These are phyloP conservation scores for Neltuma alba DNA, from an alignment of 306 rosid species.

Conservation along the genomic window DNA sequence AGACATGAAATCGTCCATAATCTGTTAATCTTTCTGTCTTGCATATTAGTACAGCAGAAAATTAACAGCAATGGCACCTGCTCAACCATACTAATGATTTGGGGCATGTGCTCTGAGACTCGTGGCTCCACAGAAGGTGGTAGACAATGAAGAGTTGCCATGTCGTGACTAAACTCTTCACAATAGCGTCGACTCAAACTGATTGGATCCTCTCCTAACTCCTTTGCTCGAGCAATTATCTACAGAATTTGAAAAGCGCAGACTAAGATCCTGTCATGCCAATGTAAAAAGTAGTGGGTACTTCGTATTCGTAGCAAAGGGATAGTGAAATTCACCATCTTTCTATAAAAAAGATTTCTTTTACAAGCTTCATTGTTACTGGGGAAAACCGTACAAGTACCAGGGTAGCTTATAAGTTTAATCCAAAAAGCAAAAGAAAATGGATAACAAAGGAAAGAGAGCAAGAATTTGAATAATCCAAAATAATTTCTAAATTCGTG, in stretches of 20 bases:
- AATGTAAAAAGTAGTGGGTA: constrained; percentile 66
- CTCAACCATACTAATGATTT: constrained; percentile 83
- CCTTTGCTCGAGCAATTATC: constrained; percentile 89
- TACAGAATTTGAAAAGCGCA: constrained; percentile 94
- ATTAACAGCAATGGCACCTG: constrained; percentile 54
- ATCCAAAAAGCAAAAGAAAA: not conserved
- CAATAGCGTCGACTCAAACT: constrained; percentile 78
- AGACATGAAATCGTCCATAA: constrained; percentile 20
- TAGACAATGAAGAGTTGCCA: constrained; percentile 74
- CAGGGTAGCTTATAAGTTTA: not conserved
- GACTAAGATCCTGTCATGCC: constrained; percentile 96
- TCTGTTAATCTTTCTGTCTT: constrained; percentile 6
- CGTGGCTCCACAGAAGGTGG: constrained; percentile 88
- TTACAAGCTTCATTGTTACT: not conserved
- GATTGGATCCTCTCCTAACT: constrained; percentile 89
- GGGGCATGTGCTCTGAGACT: constrained; percentile 92
- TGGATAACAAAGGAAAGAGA: not conserved
- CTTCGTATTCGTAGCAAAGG: constrained; percentile 37
- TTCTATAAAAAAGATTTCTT: too few species aligned
- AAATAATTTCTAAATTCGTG: not conserved
- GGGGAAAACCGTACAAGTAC: not conserved
- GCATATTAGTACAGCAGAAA: constrained; percentile 9
- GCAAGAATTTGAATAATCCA: not conserved
- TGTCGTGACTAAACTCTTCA: constrained; percentile 79
- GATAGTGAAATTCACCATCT: constrained; percentile 21